Percentiles rank a stretch among this genome's conserved stretches.
These are phyloP conservation scores for Xylariaceae sp. DNA, from an alignment of 2,329 filamentous ascomycete species.

Conservation along the genomic window DNA sequence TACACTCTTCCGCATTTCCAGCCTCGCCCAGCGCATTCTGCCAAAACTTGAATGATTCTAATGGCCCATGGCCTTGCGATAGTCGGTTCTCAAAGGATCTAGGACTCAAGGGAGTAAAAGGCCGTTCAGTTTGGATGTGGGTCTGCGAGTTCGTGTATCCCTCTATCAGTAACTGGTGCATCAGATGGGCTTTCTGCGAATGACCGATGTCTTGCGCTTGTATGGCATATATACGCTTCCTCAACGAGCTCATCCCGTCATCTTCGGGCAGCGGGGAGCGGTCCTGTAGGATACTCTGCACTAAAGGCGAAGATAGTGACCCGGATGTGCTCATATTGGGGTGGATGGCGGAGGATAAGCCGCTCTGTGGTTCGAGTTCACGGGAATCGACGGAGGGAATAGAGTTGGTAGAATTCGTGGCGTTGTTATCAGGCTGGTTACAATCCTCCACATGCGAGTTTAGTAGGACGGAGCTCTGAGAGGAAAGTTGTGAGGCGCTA, in stretches of 20 bases:
- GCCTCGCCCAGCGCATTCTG: constrained; percentile 54
- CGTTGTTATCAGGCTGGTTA: constrained; percentile 12
- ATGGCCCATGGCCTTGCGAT: constrained; percentile 46
- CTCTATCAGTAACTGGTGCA: constrained; percentile 75
- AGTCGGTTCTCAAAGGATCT: constrained; percentile 48
- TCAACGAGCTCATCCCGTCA: constrained; percentile 75
- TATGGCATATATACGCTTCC: constrained; percentile 72
- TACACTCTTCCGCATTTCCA: constrained; percentile 51
- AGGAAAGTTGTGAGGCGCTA: constrained; percentile 37
- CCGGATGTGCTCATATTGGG: constrained; percentile 25
- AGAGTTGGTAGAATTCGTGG: constrained; percentile 4
- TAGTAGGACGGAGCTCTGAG: constrained; percentile 37
- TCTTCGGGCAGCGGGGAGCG: constrained; percentile 67
- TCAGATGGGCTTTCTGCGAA: constrained; percentile 72
- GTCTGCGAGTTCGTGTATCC: constrained; percentile 62
- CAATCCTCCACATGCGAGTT: constrained; percentile 20
- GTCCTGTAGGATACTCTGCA: constrained; percentile 11
- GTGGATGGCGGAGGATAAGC: constrained; percentile 19
- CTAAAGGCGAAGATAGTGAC: constrained; percentile 16
- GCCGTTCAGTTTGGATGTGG: constrained; percentile 37
- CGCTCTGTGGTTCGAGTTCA: constrained; percentile 18
- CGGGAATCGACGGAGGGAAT: constrained; percentile 9
- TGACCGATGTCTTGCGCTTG: constrained; percentile 65
- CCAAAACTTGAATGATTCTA: constrained; percentile 67
- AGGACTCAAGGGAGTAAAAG: constrained; percentile 49